Base-by-base conservation (phyloP, 805 yeast species). In the Myxozyma udenii region DNA sequence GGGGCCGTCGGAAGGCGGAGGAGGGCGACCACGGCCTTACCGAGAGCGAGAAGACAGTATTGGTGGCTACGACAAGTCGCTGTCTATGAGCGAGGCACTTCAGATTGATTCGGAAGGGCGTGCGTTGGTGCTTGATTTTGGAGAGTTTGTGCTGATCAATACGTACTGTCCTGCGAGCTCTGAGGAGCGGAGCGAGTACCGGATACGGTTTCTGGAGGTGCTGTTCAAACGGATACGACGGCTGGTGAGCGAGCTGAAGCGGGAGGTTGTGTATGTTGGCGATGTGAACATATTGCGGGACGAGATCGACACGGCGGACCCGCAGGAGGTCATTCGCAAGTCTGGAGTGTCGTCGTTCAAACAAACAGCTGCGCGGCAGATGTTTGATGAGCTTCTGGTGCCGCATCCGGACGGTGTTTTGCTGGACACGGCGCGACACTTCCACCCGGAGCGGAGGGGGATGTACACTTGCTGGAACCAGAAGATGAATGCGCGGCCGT, bases 401-500 rank as follows among this genome's bases (percentile, higher is more conserved):
- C 62, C 62, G 3, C 36, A 40, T 23, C 38, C 46, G 2, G 25
- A 33, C 18, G 58, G 51, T 4, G 36, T 60, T 4, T 42, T 61
- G 18, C 37, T 50, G 32, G 64, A 62, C 26, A n/a, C 47, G 2
- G 53, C 60, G 24, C 72, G 97, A 40, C 64, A 67, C 25, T 50
- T 65, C 1, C 83, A 83, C 55, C 82, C 84, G 0, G 68, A 84
- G 14, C 71, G 81, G 43, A 64, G 77, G 62, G 81, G 78, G 21
- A 74, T 89, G 78, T 93, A 85, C 64, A 89, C 97, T 0, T 93
- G 90, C 42, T 91, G 98, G 98, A 90, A 89, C 67, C 85, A 89
- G 1, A 68, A 82, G 60, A 78, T 79, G 46, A 85, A 85, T 60
- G 77, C 85, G 19, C 70, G 98, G 26, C 89, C 93, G 0, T 73